Conservation (phyloP, 2,329 filamentous ascomycete species). For the Malbranchea zuffiana region DNA sequence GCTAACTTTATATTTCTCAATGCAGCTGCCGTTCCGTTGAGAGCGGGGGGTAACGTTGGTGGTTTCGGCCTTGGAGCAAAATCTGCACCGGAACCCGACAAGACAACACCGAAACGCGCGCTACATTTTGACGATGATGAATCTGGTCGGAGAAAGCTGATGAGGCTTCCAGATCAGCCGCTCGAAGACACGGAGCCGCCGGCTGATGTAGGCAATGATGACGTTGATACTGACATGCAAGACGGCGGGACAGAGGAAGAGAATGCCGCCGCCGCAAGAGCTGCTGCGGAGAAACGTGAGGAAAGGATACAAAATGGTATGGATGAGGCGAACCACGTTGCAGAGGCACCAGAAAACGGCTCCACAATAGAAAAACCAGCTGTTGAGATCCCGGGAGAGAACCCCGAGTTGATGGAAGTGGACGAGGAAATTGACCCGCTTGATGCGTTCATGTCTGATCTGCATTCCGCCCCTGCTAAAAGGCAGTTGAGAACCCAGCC, state of each 20-base stretch:
- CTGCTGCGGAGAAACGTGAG: constrained; percentile 74
- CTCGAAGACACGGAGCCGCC: constrained; percentile 51
- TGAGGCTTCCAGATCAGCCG: constrained; percentile 71
- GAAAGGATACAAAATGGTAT: constrained; percentile 48
- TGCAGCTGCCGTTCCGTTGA: constrained; percentile 43
- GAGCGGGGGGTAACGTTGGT: constrained; percentile 62
- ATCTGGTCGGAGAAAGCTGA: constrained; percentile 73
- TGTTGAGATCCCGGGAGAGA: constrained; percentile 25
- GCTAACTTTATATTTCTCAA: constrained; percentile 10
- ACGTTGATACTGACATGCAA: constrained; percentile 53
- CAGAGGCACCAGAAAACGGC: constrained; percentile 19
- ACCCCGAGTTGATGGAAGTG: constrained; percentile 17
- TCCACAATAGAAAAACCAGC: constrained; percentile 27
- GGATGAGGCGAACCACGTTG: constrained; percentile 29
- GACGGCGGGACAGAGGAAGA: constrained; percentile 80
- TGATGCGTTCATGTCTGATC: constrained; percentile 91
- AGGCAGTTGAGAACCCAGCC: constrained; percentile 42
- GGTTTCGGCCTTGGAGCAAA: constrained; percentile 73
- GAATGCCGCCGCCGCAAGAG: constrained; percentile 70
- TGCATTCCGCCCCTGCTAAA: too few relatives aligned
- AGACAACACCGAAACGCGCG: constrained; percentile 58
- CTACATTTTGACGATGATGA: constrained; percentile 84
- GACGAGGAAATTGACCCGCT: constrained; percentile 69
- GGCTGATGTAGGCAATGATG: constrained; percentile 43
- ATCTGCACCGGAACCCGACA: constrained; percentile 53